Evolutionary conservation across 2,329 filamentous ascomycete genomes (phyloP).

Genomic region (Neurospora sp.): DNA sequence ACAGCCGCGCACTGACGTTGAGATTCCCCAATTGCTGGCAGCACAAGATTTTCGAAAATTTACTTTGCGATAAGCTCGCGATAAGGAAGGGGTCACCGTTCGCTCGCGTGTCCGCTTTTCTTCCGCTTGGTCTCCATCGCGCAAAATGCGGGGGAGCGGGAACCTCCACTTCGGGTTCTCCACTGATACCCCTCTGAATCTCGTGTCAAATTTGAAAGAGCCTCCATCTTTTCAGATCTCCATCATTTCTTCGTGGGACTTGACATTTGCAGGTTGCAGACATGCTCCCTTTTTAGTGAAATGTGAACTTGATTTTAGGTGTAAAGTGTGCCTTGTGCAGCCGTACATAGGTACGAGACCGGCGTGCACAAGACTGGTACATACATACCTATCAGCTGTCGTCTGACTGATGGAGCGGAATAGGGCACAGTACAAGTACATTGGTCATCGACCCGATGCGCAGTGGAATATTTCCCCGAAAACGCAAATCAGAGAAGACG

Average conservation of each 20-base stretch:
- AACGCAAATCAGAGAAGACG: neutral
- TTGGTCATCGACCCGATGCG: neutral
- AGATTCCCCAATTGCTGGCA: neutral
- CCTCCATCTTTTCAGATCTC: neutral
- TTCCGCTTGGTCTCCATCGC: neutral
- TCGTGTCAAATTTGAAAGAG: neutral
- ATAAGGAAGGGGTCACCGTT: slow-evolving; percentile 7
- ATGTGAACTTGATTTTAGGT: neutral
- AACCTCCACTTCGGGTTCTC: neutral
- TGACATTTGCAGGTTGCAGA: neutral
- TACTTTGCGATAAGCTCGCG: slow-evolving; percentile 11
- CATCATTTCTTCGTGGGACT: neutral
- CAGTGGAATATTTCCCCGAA: neutral
- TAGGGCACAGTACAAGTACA: neutral
- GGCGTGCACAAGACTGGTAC: neutral
- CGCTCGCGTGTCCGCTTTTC: neutral
- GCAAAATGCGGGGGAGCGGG: neutral
- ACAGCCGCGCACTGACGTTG: neutral
- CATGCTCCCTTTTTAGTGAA: neutral
- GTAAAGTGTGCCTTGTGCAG: neutral
- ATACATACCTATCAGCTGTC: neutral
- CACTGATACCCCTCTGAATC: neutral
- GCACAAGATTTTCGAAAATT: slow-evolving; percentile 8
- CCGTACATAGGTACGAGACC: neutral
- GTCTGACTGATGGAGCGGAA: neutral